Base-by-base conservation (phyloP, 306 rosid species). In the Cucurbita ficifolia region DNA sequence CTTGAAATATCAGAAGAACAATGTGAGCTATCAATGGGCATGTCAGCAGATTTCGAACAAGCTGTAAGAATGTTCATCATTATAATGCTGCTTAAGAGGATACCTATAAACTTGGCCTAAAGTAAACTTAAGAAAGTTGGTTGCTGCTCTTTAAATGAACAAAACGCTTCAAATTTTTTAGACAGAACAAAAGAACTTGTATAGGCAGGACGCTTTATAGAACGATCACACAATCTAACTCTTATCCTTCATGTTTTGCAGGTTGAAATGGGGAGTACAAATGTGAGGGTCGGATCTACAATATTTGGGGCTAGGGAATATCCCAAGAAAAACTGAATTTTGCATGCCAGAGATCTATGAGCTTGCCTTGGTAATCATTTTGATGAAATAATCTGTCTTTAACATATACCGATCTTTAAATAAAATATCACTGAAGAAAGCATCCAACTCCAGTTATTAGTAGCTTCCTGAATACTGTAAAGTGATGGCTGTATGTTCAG, bases 211-310 rank as follows among this genome's bases (percentile, higher is more conserved):
- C 33, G 14, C 8, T 39, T 63, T 62, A 18, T n/a, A 9, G 70
- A 64, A 40, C 38, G 36, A 42, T 18, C 1, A 6, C 33, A 29
- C 3, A 29, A 29, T 29, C 4, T 48, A 48, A 48, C 42, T 51
- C 11, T 6, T 38, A 65, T 54, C 22, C 45, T 68, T 39, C 39
- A 53, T 73, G 70, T 69, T 85, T 78, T 84, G 85, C 97, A 91
- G 99, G 85, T 89, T 74, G 91, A 91, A 85, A 84, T 85, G 99
- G 95, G 96, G 51, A 94, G 98, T 74, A 91, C 98, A 21, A 94
- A 73, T 64, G 97, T 94, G 80, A 90, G 98, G 80, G 57, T 90
- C 57, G 98, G 98, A 73, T 89, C 98, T 6, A 89, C 91, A 52
- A 89, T 90, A 84, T 91, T 94, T 79, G 99, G 97, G 54, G 75